phyloP scores from a whole-genome alignment of 805 yeast species.

The Cyberlindnera samutprakarnensis region DNA sequence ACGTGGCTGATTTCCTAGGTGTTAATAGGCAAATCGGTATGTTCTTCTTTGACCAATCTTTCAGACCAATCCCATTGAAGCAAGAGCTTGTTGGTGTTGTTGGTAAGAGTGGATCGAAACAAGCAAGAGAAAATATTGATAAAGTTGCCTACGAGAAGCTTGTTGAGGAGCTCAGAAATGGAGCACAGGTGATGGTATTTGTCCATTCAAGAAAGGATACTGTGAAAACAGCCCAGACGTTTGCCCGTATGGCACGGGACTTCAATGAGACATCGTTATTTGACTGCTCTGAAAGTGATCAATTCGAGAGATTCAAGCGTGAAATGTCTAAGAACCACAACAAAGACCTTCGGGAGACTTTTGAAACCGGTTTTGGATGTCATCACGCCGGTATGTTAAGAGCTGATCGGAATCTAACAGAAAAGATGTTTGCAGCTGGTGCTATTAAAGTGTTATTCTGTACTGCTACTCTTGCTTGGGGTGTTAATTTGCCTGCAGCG shows the following conservation, averaged over 20 bases:
- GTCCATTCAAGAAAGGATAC: slow-evolving; percentile 96
- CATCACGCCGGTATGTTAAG: slow-evolving; percentile 98
- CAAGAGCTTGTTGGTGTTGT: slow-evolving; percentile 83
- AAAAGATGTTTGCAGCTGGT: slow-evolving; percentile 78
- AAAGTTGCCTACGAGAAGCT: slow-evolving; percentile 70
- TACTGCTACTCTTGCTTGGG: slow-evolving; percentile 99
- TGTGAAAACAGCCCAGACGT: slow-evolving; percentile 67
- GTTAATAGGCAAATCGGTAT: slow-evolving; percentile 87
- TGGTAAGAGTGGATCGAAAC: slow-evolving; percentile 76
- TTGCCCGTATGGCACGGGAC: slow-evolving; percentile 59
- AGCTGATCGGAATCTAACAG: slow-evolving; percentile 82
- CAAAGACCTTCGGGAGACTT: slow-evolving; percentile 75
- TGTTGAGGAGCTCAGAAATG: slow-evolving; percentile 54
- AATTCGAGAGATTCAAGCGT: slow-evolving; percentile 39
- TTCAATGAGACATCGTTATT: slow-evolving; percentile 50
- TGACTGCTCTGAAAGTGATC: slow-evolving; percentile 42
- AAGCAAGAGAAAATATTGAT: slow-evolving; percentile 65
- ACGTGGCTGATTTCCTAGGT: slow-evolving; percentile 91
- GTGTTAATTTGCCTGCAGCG: slow-evolving; percentile 97
- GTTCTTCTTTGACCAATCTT: slow-evolving; percentile 90
- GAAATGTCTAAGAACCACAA: slow-evolving; percentile 69
- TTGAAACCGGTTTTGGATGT: slow-evolving; percentile 76
- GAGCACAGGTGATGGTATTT: slow-evolving; percentile 91
- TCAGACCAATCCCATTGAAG: slow-evolving; percentile 88
- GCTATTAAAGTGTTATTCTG: slow-evolving; percentile 85